These are phyloP conservation scores for Euphorbia lathyris DNA, from an alignment of 345 rosid genomes.

Conservation along the genomic window DNA sequence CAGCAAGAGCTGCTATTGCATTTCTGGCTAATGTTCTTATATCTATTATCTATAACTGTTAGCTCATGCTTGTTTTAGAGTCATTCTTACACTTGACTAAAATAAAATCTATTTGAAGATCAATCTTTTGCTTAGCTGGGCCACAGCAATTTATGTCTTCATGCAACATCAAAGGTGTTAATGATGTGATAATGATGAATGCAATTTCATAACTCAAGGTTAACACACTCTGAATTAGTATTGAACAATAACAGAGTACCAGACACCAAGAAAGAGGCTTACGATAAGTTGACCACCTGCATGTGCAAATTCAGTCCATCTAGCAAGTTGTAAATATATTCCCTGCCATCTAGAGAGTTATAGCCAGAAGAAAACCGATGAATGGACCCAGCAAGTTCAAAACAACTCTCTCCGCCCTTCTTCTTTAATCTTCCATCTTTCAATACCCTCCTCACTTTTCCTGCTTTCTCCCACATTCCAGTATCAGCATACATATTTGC, in stretches of 20 bases:
- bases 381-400: slow-evolving; percentile 52
- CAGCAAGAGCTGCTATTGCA: no score
- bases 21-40: no score
- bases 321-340: slow-evolving; percentile 35
- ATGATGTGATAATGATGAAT: no score
- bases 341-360: slow-evolving; percentile 34
- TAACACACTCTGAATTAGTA: neutral
- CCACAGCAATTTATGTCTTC: no score
- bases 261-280: neutral
- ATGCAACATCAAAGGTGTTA: no score
- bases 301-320: slow-evolving; percentile 48
- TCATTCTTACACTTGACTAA: no score
- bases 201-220: no score
- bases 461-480: slow-evolving; percentile 82
- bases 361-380: slow-evolving; percentile 65
- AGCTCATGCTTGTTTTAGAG: no score
- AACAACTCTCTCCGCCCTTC: slow-evolving; percentile 63
- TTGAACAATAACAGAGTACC: neutral
- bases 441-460: slow-evolving; percentile 52
- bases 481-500: slow-evolving; percentile 75
- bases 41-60: no score
- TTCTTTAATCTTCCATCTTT: slow-evolving; percentile 58
- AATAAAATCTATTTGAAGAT: no score
- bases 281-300: slow-evolving; percentile 25
- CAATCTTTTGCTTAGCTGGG: no score